phyloP scores from a whole-genome alignment of 805 yeast species.

The Starmerella floricola region DNA sequence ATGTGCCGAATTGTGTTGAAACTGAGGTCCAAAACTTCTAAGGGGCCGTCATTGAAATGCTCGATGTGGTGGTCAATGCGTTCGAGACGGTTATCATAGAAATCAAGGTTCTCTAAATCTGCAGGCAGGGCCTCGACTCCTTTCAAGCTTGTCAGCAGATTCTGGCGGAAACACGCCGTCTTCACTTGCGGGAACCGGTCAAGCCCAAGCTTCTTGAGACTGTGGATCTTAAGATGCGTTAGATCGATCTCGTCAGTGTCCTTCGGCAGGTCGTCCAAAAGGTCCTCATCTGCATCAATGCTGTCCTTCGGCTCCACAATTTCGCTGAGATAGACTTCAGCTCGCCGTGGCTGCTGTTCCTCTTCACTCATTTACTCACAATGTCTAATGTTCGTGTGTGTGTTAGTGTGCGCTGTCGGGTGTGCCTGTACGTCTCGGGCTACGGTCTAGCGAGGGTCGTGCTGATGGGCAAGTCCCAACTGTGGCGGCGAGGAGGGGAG shows the following conservation, averaged over 20 bases:
- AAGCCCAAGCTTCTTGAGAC: slow-evolving; percentile 39
- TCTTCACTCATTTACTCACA: neutral
- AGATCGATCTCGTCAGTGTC: slow-evolving; percentile 45
- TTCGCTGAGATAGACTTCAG: slow-evolving; percentile 8
- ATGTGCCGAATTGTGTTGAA: slow-evolving; percentile 82
- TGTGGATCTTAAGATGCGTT: slow-evolving; percentile 44
- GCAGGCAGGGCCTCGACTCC: slow-evolving; percentile 52
- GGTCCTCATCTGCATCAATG: slow-evolving; percentile 47
- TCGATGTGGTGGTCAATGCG: slow-evolving; percentile 60
- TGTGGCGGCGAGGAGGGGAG: too few species aligned
- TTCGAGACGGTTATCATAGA: slow-evolving; percentile 82
- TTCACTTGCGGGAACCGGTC: slow-evolving; percentile 41
- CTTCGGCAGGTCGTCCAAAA: slow-evolving; percentile 36
- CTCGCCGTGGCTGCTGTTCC: slow-evolving; percentile 4
- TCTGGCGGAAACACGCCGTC: slow-evolving; percentile 66
- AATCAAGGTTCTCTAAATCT: slow-evolving; percentile 62
- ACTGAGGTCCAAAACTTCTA: slow-evolving; percentile 58
- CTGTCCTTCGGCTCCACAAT: slow-evolving; percentile 27
- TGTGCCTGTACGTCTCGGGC: too few species aligned
- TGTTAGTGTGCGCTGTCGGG: too few species aligned
- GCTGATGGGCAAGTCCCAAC: too few species aligned
- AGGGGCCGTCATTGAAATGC: slow-evolving; percentile 40
- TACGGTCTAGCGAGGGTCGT: too few species aligned
- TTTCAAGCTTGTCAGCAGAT: slow-evolving; percentile 59
- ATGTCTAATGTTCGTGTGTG: neutral